Evolutionary conservation across 2,329 filamentous ascomycete species (phyloP).

Genomic region (Akanthomyces muscarius): DNA sequence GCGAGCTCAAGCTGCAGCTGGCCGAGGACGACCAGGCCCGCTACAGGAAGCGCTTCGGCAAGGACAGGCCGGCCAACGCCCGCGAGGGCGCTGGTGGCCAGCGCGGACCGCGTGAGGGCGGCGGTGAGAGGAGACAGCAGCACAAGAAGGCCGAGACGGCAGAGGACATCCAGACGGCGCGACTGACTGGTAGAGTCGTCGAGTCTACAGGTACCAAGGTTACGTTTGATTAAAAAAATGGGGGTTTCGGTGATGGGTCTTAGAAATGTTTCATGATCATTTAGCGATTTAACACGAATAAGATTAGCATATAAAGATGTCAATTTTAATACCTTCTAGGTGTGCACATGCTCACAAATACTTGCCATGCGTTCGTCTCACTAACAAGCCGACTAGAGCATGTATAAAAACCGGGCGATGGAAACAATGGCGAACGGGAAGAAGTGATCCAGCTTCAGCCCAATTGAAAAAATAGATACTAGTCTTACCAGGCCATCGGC

Average conservation of each 20-base stretch:
- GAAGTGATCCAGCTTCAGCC: too few species aligned
- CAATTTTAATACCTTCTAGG: too few species aligned
- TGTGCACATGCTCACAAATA: too few species aligned
- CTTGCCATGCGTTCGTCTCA: too few species aligned
- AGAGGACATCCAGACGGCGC: constrained; percentile 49
- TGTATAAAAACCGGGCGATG: too few species aligned
- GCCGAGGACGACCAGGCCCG: constrained; percentile 85
- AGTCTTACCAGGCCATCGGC: too few species aligned
- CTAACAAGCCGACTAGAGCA: too few species aligned
- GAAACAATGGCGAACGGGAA: too few species aligned
- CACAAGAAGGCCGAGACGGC: constrained; percentile 40
- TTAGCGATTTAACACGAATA: constrained; percentile 13
- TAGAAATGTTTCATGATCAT: constrained; percentile 3
- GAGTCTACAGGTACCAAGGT: constrained; percentile 75
- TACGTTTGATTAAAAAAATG: constrained; percentile 62
- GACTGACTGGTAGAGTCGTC: constrained; percentile 75
- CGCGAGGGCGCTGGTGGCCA: constrained; percentile 28
- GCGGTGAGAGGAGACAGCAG: constrained; percentile 31
- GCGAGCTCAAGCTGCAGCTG: constrained; percentile 82
- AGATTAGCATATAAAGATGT: constrained; percentile 4
- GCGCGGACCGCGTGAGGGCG: constrained; percentile 20
- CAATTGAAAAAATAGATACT: too few species aligned
- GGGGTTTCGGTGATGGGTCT: not conserved
- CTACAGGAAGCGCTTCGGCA: constrained; percentile 92
- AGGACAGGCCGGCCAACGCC: constrained; percentile 52